Percentiles rank a stretch among this genome's conserved stretches.
phyloP scores from a whole-genome alignment of 768 basidiomycete genomes.

The Hericium erinaceus region DNA sequence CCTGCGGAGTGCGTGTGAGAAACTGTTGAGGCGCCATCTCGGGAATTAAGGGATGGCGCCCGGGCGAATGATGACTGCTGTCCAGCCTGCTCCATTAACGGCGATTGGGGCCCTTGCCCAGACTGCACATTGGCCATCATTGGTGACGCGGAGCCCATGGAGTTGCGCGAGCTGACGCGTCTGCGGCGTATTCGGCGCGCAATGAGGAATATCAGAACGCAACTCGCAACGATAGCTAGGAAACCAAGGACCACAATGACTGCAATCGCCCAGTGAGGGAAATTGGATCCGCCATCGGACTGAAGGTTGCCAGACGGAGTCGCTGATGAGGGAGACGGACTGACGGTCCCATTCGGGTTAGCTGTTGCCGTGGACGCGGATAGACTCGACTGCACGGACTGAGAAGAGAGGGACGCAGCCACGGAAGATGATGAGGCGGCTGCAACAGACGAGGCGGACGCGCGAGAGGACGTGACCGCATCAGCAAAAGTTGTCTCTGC shows the following conservation, averaged over 20 bases:
- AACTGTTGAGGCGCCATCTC: constrained; percentile 66
- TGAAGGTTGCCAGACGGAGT: constrained; percentile 34
- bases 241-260: constrained; percentile 83
- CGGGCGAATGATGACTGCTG: constrained; percentile 18
- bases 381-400: constrained; percentile 18
- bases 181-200: constrained; percentile 52
- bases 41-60: constrained; percentile 25
- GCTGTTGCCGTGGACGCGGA: constrained; percentile 16
- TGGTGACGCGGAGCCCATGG: constrained; percentile 72
- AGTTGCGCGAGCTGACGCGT: constrained; percentile 51
- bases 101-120: constrained; percentile 38
- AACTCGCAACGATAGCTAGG: constrained; percentile 65
- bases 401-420: constrained; percentile 14
- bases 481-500: constrained; percentile 72
- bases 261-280: constrained; percentile 89
- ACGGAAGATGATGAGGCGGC: constrained; percentile 22
- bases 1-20: constrained; percentile 51
- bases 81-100: constrained; percentile 29
- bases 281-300: constrained; percentile 29
- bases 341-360: constrained; percentile 3
- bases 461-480: constrained; percentile 49
- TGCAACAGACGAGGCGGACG: constrained; percentile 30
- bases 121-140: constrained; percentile 70
- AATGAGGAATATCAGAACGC: constrained; percentile 63
- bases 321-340: neutral